Conservation (phyloP, 1,139 yeast species). For the Scheffersomyces titani region DNA sequence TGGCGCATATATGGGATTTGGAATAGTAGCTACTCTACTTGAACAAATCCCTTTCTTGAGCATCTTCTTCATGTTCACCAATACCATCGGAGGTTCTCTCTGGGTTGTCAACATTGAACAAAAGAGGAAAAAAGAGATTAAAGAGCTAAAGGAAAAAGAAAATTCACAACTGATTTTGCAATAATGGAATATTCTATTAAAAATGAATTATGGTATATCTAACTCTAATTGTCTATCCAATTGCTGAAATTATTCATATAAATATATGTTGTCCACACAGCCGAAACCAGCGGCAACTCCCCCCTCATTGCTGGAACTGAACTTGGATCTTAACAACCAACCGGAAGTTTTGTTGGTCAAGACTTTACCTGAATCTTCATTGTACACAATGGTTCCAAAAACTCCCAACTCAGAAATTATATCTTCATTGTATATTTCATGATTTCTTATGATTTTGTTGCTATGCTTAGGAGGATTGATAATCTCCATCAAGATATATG, state of each 20-base stretch:
- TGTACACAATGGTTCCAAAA: slow-evolving; percentile 80
- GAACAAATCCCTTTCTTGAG: slow-evolving; percentile 65
- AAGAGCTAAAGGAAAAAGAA: background rate
- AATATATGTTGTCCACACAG: slow-evolving; percentile 77
- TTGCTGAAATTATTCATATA: slow-evolving; percentile 27
- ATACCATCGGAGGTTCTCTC: slow-evolving; percentile 69
- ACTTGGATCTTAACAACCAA: slow-evolving; percentile 84
- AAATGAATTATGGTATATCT: slow-evolving; percentile 6
- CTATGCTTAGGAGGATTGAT: slow-evolving; percentile 71
- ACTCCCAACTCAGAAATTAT: slow-evolving; percentile 89
- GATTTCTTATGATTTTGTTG: slow-evolving; percentile 72
- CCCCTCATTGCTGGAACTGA: slow-evolving; percentile 88
- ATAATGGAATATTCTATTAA: slow-evolving; percentile 2
- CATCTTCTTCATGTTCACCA: slow-evolving; percentile 63
- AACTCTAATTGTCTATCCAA: slow-evolving; percentile 6
- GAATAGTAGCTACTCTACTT: slow-evolving; percentile 56
- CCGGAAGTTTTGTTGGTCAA: slow-evolving; percentile 72
- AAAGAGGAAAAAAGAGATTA: slow-evolving; percentile 10
- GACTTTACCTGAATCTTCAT: slow-evolving; percentile 59
- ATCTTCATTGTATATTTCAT: slow-evolving; percentile 60
- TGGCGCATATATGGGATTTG: slow-evolving; percentile 51
- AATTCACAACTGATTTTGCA: slow-evolving; percentile 9
- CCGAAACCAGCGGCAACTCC: slow-evolving; percentile 99
- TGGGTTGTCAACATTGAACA: slow-evolving; percentile 55
- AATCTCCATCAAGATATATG: slow-evolving; percentile 90